A percentile compares a stretch with the other conserved stretches of the same genome.
These are phyloP conservation scores for Coprinopsis sp. DNA, from an alignment of 768 basidiomycete genomes.

Conservation along the genomic window DNA sequence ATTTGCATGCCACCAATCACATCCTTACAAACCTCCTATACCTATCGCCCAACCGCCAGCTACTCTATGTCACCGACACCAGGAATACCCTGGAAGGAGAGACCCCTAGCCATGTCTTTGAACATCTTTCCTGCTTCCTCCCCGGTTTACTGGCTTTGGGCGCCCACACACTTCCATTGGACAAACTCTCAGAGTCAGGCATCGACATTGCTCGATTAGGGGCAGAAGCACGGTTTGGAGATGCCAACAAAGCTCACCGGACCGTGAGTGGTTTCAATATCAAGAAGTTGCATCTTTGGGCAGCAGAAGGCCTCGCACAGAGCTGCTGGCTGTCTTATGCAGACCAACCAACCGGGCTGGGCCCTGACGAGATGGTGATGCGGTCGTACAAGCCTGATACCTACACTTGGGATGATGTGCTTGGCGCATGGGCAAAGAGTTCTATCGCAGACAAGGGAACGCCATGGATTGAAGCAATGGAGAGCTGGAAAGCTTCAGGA, in stretches of 20 bases:
- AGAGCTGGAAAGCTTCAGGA: constrained; percentile 44
- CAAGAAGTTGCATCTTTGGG: constrained; percentile 68
- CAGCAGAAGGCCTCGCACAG: constrained; percentile 69
- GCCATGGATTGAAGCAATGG: constrained; percentile 48
- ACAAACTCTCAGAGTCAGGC: constrained; percentile 44
- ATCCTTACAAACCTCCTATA: constrained; percentile 62
- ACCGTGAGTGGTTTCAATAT: constrained; percentile 44
- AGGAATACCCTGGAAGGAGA: constrained; percentile 23
- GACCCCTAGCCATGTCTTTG: constrained; percentile 48
- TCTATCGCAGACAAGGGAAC: constrained; percentile 15
- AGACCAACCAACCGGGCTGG: constrained; percentile 64
- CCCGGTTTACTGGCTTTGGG: constrained; percentile 74
- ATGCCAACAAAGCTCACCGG: constrained; percentile 30
- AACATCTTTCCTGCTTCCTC: constrained; percentile 76
- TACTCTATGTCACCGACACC: constrained; percentile 67
- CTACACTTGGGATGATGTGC: constrained; percentile 1
- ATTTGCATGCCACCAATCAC: constrained; percentile 56
- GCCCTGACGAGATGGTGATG: constrained; percentile 56
- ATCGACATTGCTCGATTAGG: constrained; percentile 42
- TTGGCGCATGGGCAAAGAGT: background rate
- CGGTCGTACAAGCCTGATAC: constrained; percentile 11
- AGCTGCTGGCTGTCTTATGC: constrained; percentile 70
- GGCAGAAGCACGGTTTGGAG: constrained; percentile 30
- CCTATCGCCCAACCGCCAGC: constrained; percentile 55
- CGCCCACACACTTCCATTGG: constrained; percentile 54